Conservation (phyloP, 73 alveolate species). For the Blepharisma japonicum region DNA sequence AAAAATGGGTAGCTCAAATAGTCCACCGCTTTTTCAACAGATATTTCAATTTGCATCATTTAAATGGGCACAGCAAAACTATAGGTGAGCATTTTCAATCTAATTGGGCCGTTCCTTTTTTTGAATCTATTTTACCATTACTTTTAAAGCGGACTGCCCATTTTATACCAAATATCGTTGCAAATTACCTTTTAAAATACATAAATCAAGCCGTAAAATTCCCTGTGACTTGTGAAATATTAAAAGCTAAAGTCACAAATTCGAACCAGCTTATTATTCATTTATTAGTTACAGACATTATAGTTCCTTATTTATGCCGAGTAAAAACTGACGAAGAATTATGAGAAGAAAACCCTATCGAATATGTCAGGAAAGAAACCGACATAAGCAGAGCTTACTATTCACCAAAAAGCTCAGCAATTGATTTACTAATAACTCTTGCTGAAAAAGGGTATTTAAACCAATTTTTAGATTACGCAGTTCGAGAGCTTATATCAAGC, state of each 20-base stretch:
- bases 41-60: slow-evolving; percentile 38
- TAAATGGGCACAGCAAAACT: slow-evolving; percentile 31
- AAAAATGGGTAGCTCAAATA: slow-evolving; percentile 42
- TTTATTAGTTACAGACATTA: slow-evolving; percentile 32
- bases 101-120: slow-evolving; percentile 33
- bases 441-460: neutral
- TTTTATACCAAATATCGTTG: slow-evolving; percentile 39
- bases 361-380: slow-evolving; percentile 50
- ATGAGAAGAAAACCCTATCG: slow-evolving; percentile 51
- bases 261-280: neutral
- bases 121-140: slow-evolving; percentile 40
- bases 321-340: slow-evolving; percentile 45
- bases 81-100: slow-evolving; percentile 33
- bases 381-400: slow-evolving; percentile 46
- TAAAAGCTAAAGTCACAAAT: slow-evolving; percentile 38
- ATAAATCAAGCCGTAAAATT: slow-evolving; percentile 35
- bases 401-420: slow-evolving; percentile 45
- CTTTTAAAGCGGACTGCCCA: slow-evolving; percentile 35
- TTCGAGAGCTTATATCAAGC: neutral
- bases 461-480: neutral
- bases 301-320: slow-evolving; percentile 39
- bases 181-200: slow-evolving; percentile 44
- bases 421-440: slow-evolving; percentile 38
- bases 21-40: slow-evolving; percentile 49
- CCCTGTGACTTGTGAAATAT: slow-evolving; percentile 19